Conservation (phyloP, 225 moss, liverwort and hornwort species). For the Pleurozium schreberi region DNA sequence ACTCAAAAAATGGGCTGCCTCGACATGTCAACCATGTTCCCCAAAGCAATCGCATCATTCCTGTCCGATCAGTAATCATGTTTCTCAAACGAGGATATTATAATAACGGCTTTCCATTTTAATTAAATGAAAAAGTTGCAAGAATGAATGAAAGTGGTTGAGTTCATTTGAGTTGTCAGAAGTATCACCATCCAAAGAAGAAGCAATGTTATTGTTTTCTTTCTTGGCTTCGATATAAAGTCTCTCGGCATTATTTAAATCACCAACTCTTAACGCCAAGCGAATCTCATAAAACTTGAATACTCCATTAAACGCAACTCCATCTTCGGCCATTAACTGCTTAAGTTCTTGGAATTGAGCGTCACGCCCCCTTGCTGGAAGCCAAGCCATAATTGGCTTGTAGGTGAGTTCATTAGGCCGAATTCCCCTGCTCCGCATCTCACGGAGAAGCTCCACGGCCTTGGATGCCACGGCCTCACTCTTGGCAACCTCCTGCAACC, state of each 20-base stretch:
- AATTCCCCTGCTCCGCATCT: constrained; percentile 46
- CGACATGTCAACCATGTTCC: constrained; percentile 16
- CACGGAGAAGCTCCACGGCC: constrained; percentile 31
- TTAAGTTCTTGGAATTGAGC: constrained; percentile 35
- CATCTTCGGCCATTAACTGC: constrained; percentile 37
- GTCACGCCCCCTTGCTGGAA: constrained; percentile 33
- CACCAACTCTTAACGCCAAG: constrained; percentile 23
- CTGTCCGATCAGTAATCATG: constrained; percentile 59
- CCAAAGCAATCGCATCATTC: constrained; percentile 48
- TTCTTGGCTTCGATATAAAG: constrained; percentile 41
- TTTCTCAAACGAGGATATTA: constrained; percentile 24
- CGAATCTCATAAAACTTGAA: constrained; percentile 46
- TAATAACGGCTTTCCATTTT: background rate
- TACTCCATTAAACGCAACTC: constrained; percentile 25
- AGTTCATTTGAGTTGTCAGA: background rate
- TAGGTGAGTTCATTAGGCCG: constrained; percentile 44
- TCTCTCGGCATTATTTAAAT: constrained; percentile 20
- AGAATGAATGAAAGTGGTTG: background rate
- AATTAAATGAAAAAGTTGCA: background rate
- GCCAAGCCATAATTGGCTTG: constrained; percentile 59
- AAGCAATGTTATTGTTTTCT: constrained; percentile 8
- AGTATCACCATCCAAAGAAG: constrained; percentile 49
- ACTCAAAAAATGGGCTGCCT: constrained; percentile 42
- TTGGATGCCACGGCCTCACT: constrained; percentile 27
- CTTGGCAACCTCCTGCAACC: constrained; percentile 19